Evolutionary conservation across 164 flowering plant genomes (phyloP).

Genomic region (Brasenia schreberi): DNA sequence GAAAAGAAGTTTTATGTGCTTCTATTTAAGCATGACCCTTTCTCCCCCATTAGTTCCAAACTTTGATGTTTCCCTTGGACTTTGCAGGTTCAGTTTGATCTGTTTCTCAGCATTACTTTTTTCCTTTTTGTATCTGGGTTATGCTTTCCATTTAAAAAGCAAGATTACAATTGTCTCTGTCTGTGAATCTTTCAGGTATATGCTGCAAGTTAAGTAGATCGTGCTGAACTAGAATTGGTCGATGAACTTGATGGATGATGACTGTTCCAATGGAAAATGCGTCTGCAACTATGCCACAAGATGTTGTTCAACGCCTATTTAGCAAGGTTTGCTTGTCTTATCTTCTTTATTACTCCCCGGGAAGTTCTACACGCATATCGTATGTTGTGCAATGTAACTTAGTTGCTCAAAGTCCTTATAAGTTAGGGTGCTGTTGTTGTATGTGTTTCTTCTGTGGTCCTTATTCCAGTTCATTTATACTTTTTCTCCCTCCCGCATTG

Average conservation of each 20-base stretch:
- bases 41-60: too few relatives aligned
- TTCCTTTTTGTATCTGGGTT: background rate
- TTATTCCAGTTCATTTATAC: background rate
- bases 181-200: background rate
- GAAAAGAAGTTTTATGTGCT: too few relatives aligned
- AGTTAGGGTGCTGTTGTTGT: too few relatives aligned
- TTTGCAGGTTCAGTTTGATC: too few relatives aligned
- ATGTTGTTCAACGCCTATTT: slow-evolving; percentile 62
- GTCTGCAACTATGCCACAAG: slow-evolving; percentile 47
- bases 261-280: slow-evolving; percentile 61
- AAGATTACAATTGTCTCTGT: too few relatives aligned
- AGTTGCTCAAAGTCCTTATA: background rate
- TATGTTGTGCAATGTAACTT: background rate
- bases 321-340: slow-evolving; percentile 41
- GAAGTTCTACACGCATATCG: background rate
- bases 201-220: background rate
- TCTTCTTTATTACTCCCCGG: background rate
- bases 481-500: background rate
- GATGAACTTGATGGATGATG: slow-evolving; percentile 52
- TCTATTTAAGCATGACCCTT: background rate
- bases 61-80: background rate
- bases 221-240: background rate
- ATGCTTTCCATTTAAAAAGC: too few relatives aligned
- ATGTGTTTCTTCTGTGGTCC: background rate
- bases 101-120: background rate